Percentiles rank a stretch among this genome's conserved stretches.
These are phyloP conservation scores for Colletotrichum viniferum DNA, from an alignment of 2,329 filamentous ascomycete genomes.

Conservation along the genomic window DNA sequence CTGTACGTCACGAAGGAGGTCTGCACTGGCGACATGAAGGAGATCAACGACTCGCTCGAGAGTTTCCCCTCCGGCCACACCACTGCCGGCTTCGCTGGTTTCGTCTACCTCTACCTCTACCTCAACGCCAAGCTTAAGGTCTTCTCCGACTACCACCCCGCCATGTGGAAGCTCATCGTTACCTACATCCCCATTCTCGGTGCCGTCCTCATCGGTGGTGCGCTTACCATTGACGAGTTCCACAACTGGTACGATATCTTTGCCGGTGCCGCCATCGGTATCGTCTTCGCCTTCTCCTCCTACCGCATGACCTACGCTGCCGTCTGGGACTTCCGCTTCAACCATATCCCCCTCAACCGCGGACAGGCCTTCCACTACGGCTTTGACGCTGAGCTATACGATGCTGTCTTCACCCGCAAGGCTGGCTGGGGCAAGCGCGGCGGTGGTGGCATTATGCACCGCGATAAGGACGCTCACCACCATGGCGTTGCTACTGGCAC, in stretches of 20 bases:
- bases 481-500: background rate
- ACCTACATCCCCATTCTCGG: conserved; percentile 71
- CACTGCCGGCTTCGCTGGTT: conserved; percentile 74
- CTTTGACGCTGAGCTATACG: conserved; percentile 49
- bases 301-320: conserved; percentile 73
- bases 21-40: conserved; percentile 67
- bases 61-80: conserved; percentile 77
- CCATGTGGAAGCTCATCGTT: conserved; percentile 74
- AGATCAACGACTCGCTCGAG: conserved; percentile 73
- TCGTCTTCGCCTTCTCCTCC: conserved; percentile 65
- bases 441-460: conserved; percentile 20
- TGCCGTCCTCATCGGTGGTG: conserved; percentile 70
- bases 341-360: conserved; percentile 68
- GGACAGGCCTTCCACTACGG: conserved; percentile 58
- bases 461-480: conserved; percentile 23
- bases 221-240: conserved; percentile 73
- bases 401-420: conserved; percentile 62
- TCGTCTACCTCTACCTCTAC: conserved; percentile 74
- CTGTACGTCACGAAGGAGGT: conserved; percentile 74
- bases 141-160: conserved; percentile 72
- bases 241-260: conserved; percentile 80
- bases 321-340: conserved; percentile 70
- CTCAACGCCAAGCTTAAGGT: conserved; percentile 82
- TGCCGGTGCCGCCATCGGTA: conserved; percentile 69
- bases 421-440: conserved; percentile 59